Base-by-base conservation (phyloP, 176 grass and related monocot genomes). In the Aechmea fasciata region DNA sequence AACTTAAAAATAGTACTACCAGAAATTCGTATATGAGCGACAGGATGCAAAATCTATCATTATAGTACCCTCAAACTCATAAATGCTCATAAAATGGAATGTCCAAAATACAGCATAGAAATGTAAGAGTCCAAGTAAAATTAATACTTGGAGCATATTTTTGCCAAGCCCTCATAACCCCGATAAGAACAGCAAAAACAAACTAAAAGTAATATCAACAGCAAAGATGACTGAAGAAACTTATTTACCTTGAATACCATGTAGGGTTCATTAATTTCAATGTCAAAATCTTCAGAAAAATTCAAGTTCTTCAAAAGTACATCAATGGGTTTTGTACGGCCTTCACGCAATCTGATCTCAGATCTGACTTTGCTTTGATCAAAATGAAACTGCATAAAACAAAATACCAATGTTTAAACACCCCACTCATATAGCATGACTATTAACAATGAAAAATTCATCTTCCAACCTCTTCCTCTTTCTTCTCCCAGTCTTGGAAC, bases 401-500 rank as follows among this genome's bases (percentile, higher is more conserved):
- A 68, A 25, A 71, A 69, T n/a, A 75, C 23, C 26, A 80, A 53
- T 55, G 50, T 57, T 65, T 47, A 51, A 24, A 24, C 13, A 33
- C 41, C 51, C 50, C 47, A n/a, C 62, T 75, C 65, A 81, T 71
- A 73, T 71, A 23, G 8, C 57, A 67, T 20, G 13, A n/a, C 57
- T 71, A 51, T 52, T 67, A 72, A 69, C n/a, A 79, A 77, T 11
- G 63, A 63, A 51, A 66, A 14, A 2, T 52, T 50, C 19, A 81
- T 52, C 11, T 51, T 4, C 52, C 24, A 57, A 93, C 94, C 84
- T 99, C 94, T 93, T 99, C 94, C 67, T 99, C 94, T 84, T 99
- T 99, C 89, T 99, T 99, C 66, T 99, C 94, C 94, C 89, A 99
- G 64, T 99, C 89, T 79, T 93, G 89, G 82, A 93, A 99, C 75